Base-by-base conservation (phyloP, 1,284 basidiomycete species). In the Melampsora americana region DNA sequence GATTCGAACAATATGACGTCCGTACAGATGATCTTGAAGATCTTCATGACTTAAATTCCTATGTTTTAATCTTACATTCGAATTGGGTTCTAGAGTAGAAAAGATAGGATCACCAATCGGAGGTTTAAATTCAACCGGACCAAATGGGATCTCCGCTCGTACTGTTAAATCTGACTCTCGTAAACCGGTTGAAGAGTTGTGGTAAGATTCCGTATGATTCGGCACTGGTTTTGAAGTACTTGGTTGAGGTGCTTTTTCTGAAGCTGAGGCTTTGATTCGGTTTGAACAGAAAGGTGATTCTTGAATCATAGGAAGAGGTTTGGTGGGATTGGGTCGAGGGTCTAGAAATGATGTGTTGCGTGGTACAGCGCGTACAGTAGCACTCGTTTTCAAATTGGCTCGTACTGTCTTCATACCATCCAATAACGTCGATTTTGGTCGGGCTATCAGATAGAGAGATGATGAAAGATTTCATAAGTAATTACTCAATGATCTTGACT, bases 1-100 rank as follows among this genome's bases (percentile, higher is more conserved):
- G 0, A 94, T 93, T 0, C 92, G 89, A 60, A 99, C 86, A 81
- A 91, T 92, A 83, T 90, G 95, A 42, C 95, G 88, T 2, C 90
- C 92, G 30, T 87, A 85, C 39, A 99, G 86, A 83, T 93, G 88
- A n/a, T 90, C 89, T 82, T 92, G 89, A 9, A 98, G 84, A 77
- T 90, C 87, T 28, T 89, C 87, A 81, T 97, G 90, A 0, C 91
- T 82, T 6, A 95, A 84, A 2, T 83, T 82, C 56, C 95, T 90
- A 42, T 82, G 95, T 92, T 84, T 86, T n/a, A 97, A 85, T 60
- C 90, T 86, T 69, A 95, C 94, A 2, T 89, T 88, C 46, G 92
- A 94, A 83, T 95, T 91, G 0, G 94, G 94, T 81, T 97, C 94
- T 0, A 93, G 80, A 69, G 85, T 86, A 75, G 89, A 85, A 81